These are phyloP conservation scores for Fibroporia radiculosa DNA, from an alignment of 768 basidiomycete species.

Conservation along the genomic window DNA sequence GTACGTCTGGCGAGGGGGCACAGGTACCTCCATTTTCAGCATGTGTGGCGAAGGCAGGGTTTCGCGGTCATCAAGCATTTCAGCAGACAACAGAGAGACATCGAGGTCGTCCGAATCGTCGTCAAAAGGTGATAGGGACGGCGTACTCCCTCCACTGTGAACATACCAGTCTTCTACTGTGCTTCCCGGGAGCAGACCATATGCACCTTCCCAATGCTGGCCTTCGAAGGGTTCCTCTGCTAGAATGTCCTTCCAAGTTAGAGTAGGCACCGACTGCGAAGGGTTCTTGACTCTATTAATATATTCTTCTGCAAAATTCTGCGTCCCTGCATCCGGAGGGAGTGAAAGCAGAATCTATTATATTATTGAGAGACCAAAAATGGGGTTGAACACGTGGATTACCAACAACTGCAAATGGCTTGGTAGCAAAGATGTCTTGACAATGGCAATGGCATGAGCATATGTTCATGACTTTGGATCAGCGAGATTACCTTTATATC, in stretches of 20 bases:
- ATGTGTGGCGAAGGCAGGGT: background rate
- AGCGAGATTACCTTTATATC: constrained; percentile 45
- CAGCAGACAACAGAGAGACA: constrained; percentile 14
- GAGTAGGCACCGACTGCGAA: constrained; percentile 24
- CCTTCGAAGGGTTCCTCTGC: constrained; percentile 80
- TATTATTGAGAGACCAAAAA: background rate
- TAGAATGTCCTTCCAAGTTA: constrained; percentile 77
- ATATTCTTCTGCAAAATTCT: constrained; percentile 46
- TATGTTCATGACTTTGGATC: background rate
- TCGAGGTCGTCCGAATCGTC: constrained; percentile 13
- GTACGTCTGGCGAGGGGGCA: constrained; percentile 21
- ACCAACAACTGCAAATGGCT: constrained; percentile 72
- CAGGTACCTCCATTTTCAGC: background rate
- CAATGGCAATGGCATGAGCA: background rate
- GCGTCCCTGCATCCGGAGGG: constrained; percentile 41
- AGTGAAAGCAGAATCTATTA: constrained; percentile 50
- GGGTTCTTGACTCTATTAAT: constrained; percentile 43
- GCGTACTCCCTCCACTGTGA: constrained; percentile 49
- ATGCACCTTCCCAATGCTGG: constrained; percentile 78
- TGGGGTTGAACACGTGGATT: constrained; percentile 1
- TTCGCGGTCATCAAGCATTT: background rate
- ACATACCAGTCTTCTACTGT: constrained; percentile 36
- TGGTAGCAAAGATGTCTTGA: constrained; percentile 51
- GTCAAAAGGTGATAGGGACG: constrained; percentile 58
- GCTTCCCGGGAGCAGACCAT: constrained; percentile 43